Percentiles rank a stretch among this genome's conserved stretches.
Evolutionary conservation across 805 yeast species (phyloP).

Genomic region (Kuraishia piskuri): DNA sequence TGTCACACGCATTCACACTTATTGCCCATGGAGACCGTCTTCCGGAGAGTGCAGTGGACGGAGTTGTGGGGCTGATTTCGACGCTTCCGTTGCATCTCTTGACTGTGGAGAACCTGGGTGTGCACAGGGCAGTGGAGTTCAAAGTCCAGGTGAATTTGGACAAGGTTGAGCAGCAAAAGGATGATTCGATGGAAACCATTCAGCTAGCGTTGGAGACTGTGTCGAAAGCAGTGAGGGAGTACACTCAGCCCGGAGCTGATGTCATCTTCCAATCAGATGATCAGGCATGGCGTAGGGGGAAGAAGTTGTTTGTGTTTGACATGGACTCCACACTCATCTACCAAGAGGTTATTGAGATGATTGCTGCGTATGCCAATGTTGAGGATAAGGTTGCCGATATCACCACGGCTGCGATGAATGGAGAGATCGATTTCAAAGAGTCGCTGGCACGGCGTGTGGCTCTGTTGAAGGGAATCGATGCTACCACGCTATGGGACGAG

Average conservation of each 20-base stretch:
- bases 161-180: constrained; percentile 5
- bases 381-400: constrained; percentile 82
- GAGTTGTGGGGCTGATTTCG: constrained; percentile 17
- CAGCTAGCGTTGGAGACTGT: background rate
- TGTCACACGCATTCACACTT: constrained; percentile 21
- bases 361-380: constrained; percentile 89
- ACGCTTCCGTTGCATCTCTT: constrained; percentile 21
- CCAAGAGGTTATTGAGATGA: constrained; percentile 94
- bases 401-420: constrained; percentile 94
- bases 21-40: constrained; percentile 17
- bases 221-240: background rate
- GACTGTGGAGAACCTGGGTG: constrained; percentile 20
- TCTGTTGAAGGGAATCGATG: constrained; percentile 75
- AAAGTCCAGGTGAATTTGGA: constrained; percentile 9
- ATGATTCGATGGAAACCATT: background rate
- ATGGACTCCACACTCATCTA: constrained; percentile 96
- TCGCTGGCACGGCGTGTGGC: constrained; percentile 69
- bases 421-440: constrained; percentile 84
- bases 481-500: constrained; percentile 67
- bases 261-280: constrained; percentile 31
- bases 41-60: constrained; percentile 11
- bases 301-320: constrained; percentile 77
- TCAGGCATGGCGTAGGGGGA: constrained; percentile 21
- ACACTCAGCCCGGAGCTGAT: constrained; percentile 22
- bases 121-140: constrained; percentile 26